Evolutionary conservation across 352 stramenopile genomes (phyloP), one percentile per base, ranked within the genome.

Genomic region (Globisporangium viniferum): DNA sequence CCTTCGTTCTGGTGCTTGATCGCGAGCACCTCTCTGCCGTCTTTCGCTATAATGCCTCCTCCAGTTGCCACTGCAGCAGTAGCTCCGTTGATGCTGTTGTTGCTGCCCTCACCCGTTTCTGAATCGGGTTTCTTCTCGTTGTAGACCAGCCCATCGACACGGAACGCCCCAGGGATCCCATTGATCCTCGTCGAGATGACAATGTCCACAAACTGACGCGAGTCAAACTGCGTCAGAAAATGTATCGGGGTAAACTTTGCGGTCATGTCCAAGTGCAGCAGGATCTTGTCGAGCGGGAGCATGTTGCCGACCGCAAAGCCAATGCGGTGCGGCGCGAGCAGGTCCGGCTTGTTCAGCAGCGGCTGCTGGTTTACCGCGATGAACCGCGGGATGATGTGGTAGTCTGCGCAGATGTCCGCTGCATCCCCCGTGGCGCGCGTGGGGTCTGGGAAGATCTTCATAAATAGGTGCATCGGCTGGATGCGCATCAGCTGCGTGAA

Each of bases 311-410:
- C 72, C 15, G 81, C 82, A 66, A 92, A 95, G 20, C 89, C 89
- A n/a, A 96, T 86, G 49, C 88, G 86, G 36, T 94, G 84, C 2
- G 86, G 76, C 9, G 82, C 86, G 18, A 85, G 29, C 48, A 94
- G 69, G 59, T 93, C 83, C 59, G 80, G 68, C 15, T 74, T 76
- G 75, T 92, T 81, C n/a, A 92, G 66, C 56, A 91, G 55, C 20
- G 81, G 82, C 31, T 81, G 63, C 53, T 91, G 81, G 20, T 90
- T 79, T 39, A 90, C 64, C 12, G 84, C 82, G 64, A 96, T 82
- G 72, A 96, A 96, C 31, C 89, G 87, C 2, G 89, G 89, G 41
- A 94, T 75, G 41, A 96, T 71, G 70, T 96, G 89, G 27, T 91
- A 92, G 66, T 93, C 86, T 1, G 77, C 78, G 71, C 86, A 93